Evolutionary conservation across 805 yeast species (phyloP).

Genomic region (Isabelozyma rhagii): DNA sequence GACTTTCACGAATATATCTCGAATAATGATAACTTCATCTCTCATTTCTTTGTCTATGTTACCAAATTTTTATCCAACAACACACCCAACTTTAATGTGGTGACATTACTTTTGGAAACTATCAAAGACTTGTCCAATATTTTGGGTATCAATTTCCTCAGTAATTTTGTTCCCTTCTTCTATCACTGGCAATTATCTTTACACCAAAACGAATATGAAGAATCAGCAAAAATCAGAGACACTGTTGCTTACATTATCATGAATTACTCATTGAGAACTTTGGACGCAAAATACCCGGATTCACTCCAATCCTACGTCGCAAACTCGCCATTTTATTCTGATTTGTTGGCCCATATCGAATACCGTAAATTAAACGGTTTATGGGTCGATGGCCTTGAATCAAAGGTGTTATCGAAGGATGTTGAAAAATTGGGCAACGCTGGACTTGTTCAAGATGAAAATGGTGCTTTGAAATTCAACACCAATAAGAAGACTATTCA

Average conservation of each 20-base stretch:
- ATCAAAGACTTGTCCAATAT: conserved; percentile 22
- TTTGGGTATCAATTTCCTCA: conserved; percentile 47
- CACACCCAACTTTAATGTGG: conserved; percentile 18
- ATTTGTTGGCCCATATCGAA: conserved; percentile 20
- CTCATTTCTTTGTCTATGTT: conserved; percentile 35
- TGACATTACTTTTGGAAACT: conserved; percentile 16
- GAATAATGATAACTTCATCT: conserved; percentile 38
- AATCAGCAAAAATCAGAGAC: conserved; percentile 19
- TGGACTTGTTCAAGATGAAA: conserved; percentile 4
- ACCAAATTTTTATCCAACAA: conserved; percentile 28
- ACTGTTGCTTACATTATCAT: conserved; percentile 31
- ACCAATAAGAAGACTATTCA: conserved; percentile 17
- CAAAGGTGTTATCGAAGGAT: conserved; percentile 4
- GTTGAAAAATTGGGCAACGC: not conserved
- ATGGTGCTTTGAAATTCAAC: conserved; percentile 6
- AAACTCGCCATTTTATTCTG: conserved; percentile 14
- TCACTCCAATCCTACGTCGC: conserved; percentile 17
- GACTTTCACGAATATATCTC: conserved; percentile 42
- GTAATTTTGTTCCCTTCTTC: conserved; percentile 44
- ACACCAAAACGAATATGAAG: conserved; percentile 3
- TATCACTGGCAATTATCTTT: conserved; percentile 39
- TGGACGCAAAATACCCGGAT: conserved; percentile 27
- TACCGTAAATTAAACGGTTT: conserved; percentile 19
- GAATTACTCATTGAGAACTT: conserved; percentile 16
- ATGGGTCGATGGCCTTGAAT: conserved; percentile 26